Evolutionary conservation across 768 basidiomycete species (phyloP), one percentile per base, ranked within the genome.

Genomic region (Coprinopsis cinerea): DNA sequence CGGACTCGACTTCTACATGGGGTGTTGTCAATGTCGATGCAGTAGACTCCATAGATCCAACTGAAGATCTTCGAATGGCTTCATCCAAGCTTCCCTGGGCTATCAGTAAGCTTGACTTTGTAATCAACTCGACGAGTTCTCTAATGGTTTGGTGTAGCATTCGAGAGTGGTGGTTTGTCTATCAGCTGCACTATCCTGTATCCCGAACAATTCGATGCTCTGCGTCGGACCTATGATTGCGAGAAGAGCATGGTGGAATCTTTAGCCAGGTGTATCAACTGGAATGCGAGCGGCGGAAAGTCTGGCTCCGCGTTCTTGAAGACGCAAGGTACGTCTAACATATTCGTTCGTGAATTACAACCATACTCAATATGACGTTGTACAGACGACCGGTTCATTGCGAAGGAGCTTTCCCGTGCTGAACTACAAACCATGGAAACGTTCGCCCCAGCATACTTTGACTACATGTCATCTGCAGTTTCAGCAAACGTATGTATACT

Each of bases 251-350:
- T 97, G 69, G 80, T 98, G 35, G 93, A 97, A 63, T 93, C 91
- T 0, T 69, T 99, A 14, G 85, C 96, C 0, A 76, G 95, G 23
- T 99, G 96, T 63, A 79, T 95, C 54, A 95, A 95, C 63, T 99
- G 94, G 90, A 85, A 98, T 60, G 85, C 92, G 0, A 85, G 79
- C 49, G 96, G 96, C 20, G 96, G 96, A 6, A 97, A 98, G 64
- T 96, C 92, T 9, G 94, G 95, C 11, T 96, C 92, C 3, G 93
- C 91, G 0, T 98, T 99, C 68, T 67, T 98, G 57, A 98, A 98
- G 68, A 97, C 95, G 14, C 76, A 83, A 73, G 94, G 94, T 91
- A 52, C 34, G 73, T 56, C 7, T 9, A 2, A 18, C 20, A n/a
- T n/a, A n/a, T 6, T 39, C 17, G 6, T 10, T 39, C 9, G 6